phyloP scores from a whole-genome alignment of 2,329 filamentous ascomycete species.

The Mollisia scopiformis region DNA sequence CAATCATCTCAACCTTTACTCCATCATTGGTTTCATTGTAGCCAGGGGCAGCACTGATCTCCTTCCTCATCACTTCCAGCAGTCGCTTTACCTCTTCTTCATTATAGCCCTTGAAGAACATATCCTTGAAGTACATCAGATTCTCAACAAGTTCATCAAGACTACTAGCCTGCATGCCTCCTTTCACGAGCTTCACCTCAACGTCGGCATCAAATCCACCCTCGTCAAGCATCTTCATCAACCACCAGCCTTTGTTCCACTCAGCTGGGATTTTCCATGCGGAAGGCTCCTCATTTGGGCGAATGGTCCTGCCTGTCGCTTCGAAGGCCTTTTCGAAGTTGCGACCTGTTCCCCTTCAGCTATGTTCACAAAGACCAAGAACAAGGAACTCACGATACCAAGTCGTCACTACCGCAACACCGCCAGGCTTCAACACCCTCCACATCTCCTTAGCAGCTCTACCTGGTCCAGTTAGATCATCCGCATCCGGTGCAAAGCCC shows the following conservation, averaged over 20 bases:
- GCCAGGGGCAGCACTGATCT: slow-evolving; percentile 11
- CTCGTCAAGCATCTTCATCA: slow-evolving; percentile 15
- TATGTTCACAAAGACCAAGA: background rate
- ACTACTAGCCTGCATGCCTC: slow-evolving; percentile 7
- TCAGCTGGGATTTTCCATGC: slow-evolving; percentile 2
- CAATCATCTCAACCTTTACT: slow-evolving; percentile 16
- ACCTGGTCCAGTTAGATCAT: slow-evolving; percentile 63
- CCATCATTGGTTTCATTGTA: slow-evolving; percentile 10
- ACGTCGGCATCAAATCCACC: slow-evolving; percentile 17
- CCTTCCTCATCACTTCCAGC: slow-evolving; percentile 7
- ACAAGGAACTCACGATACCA: slow-evolving; percentile 12
- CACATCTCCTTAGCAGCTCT: slow-evolving; percentile 11
- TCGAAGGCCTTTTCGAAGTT: slow-evolving; percentile 10
- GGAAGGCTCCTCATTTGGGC: slow-evolving; percentile 10
- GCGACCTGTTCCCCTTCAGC: slow-evolving; percentile 4
- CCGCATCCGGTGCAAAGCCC: slow-evolving; percentile 10
- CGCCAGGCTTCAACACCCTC: slow-evolving; percentile 10
- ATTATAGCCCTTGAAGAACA: slow-evolving; percentile 14
- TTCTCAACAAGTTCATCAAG: slow-evolving; percentile 17
- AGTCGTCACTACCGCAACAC: slow-evolving; percentile 9
- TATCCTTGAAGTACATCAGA: slow-evolving; percentile 16
- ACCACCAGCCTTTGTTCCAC: slow-evolving; percentile 13
- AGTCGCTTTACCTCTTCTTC: slow-evolving; percentile 9
- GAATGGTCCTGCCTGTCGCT: slow-evolving; percentile 1
- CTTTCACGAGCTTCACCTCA: slow-evolving; percentile 9